Conservation (phyloP, 1,284 basidiomycete genomes). For the Ceratobasidium sp. region DNA sequence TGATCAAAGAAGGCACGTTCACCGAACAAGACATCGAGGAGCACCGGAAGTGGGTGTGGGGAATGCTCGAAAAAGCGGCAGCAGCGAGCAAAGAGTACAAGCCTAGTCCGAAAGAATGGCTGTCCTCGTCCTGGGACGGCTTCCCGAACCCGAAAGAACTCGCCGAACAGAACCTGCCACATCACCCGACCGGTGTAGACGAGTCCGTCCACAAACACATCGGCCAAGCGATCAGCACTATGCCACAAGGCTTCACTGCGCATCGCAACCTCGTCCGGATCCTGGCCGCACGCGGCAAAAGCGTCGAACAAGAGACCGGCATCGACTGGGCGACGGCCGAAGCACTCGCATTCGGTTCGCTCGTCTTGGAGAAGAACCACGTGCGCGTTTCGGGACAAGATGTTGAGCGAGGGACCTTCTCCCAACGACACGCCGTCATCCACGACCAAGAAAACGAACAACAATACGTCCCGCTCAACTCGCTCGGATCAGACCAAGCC, state of each 20-base stretch:
- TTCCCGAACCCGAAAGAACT: constrained; percentile 98
- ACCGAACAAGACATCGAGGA: constrained; percentile 97
- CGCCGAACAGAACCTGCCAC: constrained; percentile 91
- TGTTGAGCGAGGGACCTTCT: constrained; percentile 91
- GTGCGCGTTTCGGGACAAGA: constrained; percentile 71
- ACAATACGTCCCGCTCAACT: constrained; percentile 83
- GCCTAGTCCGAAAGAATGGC: constrained; percentile 95
- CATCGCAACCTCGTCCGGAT: constrained; percentile 97
- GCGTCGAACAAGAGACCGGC: constrained; percentile 76
- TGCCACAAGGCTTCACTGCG: constrained; percentile 87
- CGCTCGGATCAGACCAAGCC: constrained; percentile 83
- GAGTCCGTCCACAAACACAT: constrained; percentile 86
- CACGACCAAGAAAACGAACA: constrained; percentile 87
- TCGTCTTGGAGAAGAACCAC: constrained; percentile 41
- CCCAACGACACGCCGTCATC: constrained; percentile 91
- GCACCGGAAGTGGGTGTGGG: constrained; percentile 99
- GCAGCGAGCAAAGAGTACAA: constrained; percentile 94
- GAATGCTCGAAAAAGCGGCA: constrained; percentile 95
- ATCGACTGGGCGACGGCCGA: constrained; percentile 92
- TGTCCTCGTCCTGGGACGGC: constrained; percentile 97
- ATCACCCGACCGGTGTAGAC: constrained; percentile 87
- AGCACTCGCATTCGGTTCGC: constrained; percentile 55
- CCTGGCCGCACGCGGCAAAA: constrained; percentile 85
- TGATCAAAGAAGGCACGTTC: constrained; percentile 94
- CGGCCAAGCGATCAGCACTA: constrained; percentile 88